Base-by-base conservation (phyloP, 306 rosid species). In the Trifolium subterraneum region DNA sequence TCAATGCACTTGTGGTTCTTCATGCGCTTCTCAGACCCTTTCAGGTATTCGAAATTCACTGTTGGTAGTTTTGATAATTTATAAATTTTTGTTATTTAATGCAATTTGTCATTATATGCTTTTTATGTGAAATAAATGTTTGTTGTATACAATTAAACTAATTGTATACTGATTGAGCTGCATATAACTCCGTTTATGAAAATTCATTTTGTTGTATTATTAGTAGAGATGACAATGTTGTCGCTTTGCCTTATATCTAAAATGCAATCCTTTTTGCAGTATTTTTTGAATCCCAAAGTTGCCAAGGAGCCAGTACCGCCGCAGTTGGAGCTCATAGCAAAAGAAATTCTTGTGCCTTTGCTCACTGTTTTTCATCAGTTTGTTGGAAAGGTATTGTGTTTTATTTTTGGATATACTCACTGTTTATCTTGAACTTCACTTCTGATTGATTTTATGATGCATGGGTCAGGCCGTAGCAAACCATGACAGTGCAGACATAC, bases 231-330 rank as follows among this genome's bases (percentile, higher is more conserved):
- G 44, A 50, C 18, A 15, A 55, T 51, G 58, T 44, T 22, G 10
- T 22, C 4, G 64, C 29, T 73, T 60, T 70, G 58, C 15, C 60
- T 55, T 65, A 1, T 61, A 68, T 54, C 55, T 14, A 13, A 52
- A 51, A 60, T 74, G 31, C 45, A 42, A 42, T 74, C 20, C 25
- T 81, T 69, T 65, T 71, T 80, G 72, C 88, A 92, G 96, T 92
- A 90, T 71, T 92, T 92, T 84, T 79, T 92, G 81, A 86, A 92
- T 79, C 92, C 98, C 64, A 90, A 83, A 78, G 87, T 84, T 73
- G 86, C 87, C 4, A 90, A 92, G 83, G 96, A 92, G 89, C 87
- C 96, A 0, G 90, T 88, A 47, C 94, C 98, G 12, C 84, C 89
- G 11, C 94, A 85, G 73, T 86, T 92, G 71, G 98, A 92, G 80